These are phyloP conservation scores for Phytophthora vignae DNA, from an alignment of 352 stramenopile species.

Conservation along the genomic window DNA sequence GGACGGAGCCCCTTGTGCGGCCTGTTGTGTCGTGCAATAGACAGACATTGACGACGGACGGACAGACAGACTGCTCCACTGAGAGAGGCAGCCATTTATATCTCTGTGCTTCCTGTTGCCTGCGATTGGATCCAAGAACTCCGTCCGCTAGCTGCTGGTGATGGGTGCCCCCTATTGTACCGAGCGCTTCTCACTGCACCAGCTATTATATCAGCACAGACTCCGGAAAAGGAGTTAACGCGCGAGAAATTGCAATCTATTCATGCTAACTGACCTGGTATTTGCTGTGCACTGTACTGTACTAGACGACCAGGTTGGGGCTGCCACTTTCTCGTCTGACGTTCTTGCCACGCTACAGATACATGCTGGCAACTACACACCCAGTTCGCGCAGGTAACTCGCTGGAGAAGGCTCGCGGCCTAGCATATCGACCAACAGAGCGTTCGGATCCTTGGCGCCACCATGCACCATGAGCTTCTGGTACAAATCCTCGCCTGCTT, in stretches of 20 bases:
- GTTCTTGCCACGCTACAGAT: neutral
- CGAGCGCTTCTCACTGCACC: slow-evolving; percentile 25
- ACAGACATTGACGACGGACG: slow-evolving; percentile 23
- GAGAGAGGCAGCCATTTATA: slow-evolving; percentile 30
- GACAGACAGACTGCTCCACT: slow-evolving; percentile 8
- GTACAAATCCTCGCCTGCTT: slow-evolving; percentile 70
- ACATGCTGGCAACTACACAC: slow-evolving; percentile 43
- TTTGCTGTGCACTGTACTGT: slow-evolving; percentile 4
- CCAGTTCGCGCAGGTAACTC: slow-evolving; percentile 81
- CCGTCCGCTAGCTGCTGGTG: slow-evolving; percentile 4
- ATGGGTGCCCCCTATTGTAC: slow-evolving; percentile 16
- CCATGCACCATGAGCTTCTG: slow-evolving; percentile 85
- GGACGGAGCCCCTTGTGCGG: slow-evolving; percentile 53
- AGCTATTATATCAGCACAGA: slow-evolving; percentile 45
- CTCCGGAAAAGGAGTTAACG: slow-evolving; percentile 37
- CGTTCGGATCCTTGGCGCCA: slow-evolving; percentile 88
- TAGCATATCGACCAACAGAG: slow-evolving; percentile 81
- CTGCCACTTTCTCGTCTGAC: neutral
- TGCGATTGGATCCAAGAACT: slow-evolving; percentile 11
- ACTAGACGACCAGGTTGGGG: neutral
- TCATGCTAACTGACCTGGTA: slow-evolving; percentile 35
- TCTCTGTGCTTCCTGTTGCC: slow-evolving; percentile 27
- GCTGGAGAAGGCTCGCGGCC: slow-evolving; percentile 59
- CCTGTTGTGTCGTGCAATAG: slow-evolving; percentile 81
- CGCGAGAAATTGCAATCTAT: slow-evolving; percentile 46